Conservation (phyloP, 2,329 filamentous ascomycete genomes). For the Fulvia fulva region DNA sequence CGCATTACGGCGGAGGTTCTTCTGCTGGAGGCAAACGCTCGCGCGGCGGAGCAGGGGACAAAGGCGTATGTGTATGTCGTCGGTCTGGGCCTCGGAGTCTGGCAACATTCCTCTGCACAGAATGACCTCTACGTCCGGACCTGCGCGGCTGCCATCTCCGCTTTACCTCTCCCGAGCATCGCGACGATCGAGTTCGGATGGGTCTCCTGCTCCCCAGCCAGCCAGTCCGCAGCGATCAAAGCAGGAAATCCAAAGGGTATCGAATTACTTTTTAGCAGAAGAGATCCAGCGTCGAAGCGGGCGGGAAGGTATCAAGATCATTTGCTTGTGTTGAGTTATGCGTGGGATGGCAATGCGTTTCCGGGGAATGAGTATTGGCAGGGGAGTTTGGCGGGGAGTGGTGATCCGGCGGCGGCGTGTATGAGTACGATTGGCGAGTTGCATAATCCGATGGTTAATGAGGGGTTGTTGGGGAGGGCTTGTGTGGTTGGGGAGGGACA, state of each 20-base stretch:
- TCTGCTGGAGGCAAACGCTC: constrained; percentile 27
- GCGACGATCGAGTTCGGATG: constrained; percentile 31
- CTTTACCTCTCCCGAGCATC: constrained; percentile 20
- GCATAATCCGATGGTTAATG: constrained; percentile 33
- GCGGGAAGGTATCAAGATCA: constrained; percentile 8
- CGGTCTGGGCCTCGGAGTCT: constrained; percentile 34
- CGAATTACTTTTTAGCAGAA: constrained; percentile 26
- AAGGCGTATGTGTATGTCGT: constrained; percentile 31
- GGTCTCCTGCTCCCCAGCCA: constrained; percentile 13
- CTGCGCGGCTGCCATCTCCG: constrained; percentile 22
- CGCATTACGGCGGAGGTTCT: constrained; percentile 31
- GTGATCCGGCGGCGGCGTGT: constrained; percentile 34
- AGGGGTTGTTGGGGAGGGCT: too few relatives aligned
- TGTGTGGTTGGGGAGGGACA: too few relatives aligned
- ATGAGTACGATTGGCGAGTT: constrained; percentile 33
- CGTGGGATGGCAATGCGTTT: constrained; percentile 35
- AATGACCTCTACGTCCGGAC: constrained; percentile 25
- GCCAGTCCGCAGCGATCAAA: constrained; percentile 5
- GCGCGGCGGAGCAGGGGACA: constrained; percentile 19
- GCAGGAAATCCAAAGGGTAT: constrained; percentile 18
- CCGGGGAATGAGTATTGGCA: constrained; percentile 36
- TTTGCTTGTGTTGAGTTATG: constrained; percentile 33
- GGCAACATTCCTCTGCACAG: constrained; percentile 24
- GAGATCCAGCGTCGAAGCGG: constrained; percentile 30
- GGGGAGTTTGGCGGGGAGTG: constrained; percentile 24